Percentiles rank a stretch among this genome's conserved stretches.
These are phyloP conservation scores for Solanum virginianum DNA, from an alignment of 257 asterid species.

Conservation along the genomic window DNA sequence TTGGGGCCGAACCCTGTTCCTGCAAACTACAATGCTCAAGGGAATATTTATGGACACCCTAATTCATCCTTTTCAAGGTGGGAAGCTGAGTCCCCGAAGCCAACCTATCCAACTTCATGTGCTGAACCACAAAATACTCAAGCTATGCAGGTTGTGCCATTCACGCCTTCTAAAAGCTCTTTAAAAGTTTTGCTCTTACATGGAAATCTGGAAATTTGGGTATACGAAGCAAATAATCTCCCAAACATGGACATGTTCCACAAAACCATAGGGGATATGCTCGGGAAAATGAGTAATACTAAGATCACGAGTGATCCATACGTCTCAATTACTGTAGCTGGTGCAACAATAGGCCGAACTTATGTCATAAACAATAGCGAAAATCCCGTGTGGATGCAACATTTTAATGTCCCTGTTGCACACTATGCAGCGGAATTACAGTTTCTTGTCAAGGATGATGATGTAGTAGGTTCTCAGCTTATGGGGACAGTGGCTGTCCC, in stretches of 20 bases:
- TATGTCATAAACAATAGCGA: constrained; percentile 69
- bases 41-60: constrained; percentile 29
- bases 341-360: constrained; percentile 78
- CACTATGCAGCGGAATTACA: constrained; percentile 75
- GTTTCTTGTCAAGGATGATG: constrained; percentile 83
- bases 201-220: constrained; percentile 84
- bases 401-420: constrained; percentile 76
- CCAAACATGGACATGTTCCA: constrained; percentile 99
- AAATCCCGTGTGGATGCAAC: constrained; percentile 91
- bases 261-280: constrained; percentile 81
- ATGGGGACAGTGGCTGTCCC: constrained; percentile 86
- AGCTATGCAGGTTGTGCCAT: constrained; percentile 50
- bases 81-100: constrained; percentile 23
- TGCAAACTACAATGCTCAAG: constrained; percentile 21
- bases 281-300: constrained; percentile 58
- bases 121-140: constrained; percentile 13
- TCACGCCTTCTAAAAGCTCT: constrained; percentile 42
- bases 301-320: constrained; percentile 96
- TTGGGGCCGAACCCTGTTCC: constrained; percentile 41
- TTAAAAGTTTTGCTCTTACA: constrained; percentile 66
- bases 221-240: constrained; percentile 80
- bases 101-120: constrained; percentile 9
- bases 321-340: constrained; percentile 52
- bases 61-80: constrained; percentile 51
- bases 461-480: constrained; percentile 83